Evolutionary conservation across 2,329 filamentous ascomycete species (phyloP), one percentile per base, ranked within the genome.

Genomic region (Neocatenulostroma microsporum): DNA sequence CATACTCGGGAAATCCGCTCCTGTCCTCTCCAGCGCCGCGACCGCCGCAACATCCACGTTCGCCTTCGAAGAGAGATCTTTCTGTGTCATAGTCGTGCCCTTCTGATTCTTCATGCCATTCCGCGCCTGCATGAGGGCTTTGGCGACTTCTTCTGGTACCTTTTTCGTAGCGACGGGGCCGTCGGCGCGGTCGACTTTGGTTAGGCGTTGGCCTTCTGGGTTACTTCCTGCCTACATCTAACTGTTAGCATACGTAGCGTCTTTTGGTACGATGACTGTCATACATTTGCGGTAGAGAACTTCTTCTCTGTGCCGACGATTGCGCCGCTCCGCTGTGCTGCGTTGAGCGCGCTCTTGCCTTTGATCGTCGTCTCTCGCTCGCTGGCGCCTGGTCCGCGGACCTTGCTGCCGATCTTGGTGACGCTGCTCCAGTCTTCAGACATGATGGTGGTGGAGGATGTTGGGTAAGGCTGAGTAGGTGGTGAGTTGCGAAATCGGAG

Each of bases 131-230:
- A 78, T 74, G 68, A 96, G 95, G 48, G 82, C 84, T 49, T 84
- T 78, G 55, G 84, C 86, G 48, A 96, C 85, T 39, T 76, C 72
- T 56, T 74, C 73, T 60, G 87, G 86, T 41, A 95, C 73, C 30
- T 86, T 93, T 70, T 94, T 94, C 58, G 87, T 88, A 72, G 94
- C 94, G 67, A 96, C 82, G 68, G 95, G 94, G 62, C 95, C 91
- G 72, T 96, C 88, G 61, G 80, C 81, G 52, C 89, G 88, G 73
- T 96, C 91, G 64, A 98, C 88, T 73, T 96, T 95, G 51, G 91
- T 96, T 49, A 96, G 74, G 61, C 85, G 88, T 69, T 98, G 91
- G 53, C 91, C 91, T 68, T 96, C 89, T 49, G 54, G 52, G 44
- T 58, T 59, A 44, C 42, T 46, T 25, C 47, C 41, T 25, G 55